phyloP scores from a whole-genome alignment of 1,284 basidiomycete species.

The Cerioporus squamosus region DNA sequence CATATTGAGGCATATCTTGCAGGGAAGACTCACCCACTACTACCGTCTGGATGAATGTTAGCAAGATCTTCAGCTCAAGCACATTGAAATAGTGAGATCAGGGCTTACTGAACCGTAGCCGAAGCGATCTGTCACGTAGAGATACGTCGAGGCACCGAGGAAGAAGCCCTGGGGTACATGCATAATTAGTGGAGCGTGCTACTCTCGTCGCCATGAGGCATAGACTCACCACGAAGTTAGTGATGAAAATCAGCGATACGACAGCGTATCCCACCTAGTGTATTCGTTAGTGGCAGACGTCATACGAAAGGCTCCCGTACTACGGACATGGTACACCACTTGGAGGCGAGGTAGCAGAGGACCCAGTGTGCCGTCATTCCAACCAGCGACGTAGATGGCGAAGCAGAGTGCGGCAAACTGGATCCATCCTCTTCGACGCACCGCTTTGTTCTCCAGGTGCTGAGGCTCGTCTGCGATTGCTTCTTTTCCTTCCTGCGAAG shows the following conservation, averaged over 20 bases:
- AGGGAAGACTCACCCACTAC: slow-evolving; percentile 26
- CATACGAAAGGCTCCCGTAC: not conserved
- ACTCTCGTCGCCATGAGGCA: not conserved
- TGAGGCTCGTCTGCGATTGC: not conserved
- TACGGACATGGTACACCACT: slow-evolving; percentile 49
- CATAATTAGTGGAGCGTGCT: not conserved
- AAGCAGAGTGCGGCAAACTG: slow-evolving; percentile 47
- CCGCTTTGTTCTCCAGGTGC: not conserved
- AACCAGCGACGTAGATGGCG: slow-evolving; percentile 53
- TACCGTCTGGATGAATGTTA: slow-evolving; percentile 23
- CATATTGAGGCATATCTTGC: not conserved
- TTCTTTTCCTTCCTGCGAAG: not conserved
- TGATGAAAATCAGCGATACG: slow-evolving; percentile 62
- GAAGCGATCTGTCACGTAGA: slow-evolving; percentile 52
- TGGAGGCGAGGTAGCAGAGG: slow-evolving; percentile 64
- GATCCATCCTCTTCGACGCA: slow-evolving; percentile 27
- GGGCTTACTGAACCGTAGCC: slow-evolving; percentile 58
- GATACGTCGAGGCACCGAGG: slow-evolving; percentile 49
- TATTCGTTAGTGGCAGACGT: not conserved
- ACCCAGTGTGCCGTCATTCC: slow-evolving; percentile 67
- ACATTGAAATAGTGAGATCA: not conserved
- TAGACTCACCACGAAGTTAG: slow-evolving; percentile 50
- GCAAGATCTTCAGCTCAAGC: not conserved
- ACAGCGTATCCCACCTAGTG: slow-evolving; percentile 44
- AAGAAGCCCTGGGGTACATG: slow-evolving; percentile 47